Conservation (phyloP, 176 grass and related monocot species). For the Carex parvula region DNA sequence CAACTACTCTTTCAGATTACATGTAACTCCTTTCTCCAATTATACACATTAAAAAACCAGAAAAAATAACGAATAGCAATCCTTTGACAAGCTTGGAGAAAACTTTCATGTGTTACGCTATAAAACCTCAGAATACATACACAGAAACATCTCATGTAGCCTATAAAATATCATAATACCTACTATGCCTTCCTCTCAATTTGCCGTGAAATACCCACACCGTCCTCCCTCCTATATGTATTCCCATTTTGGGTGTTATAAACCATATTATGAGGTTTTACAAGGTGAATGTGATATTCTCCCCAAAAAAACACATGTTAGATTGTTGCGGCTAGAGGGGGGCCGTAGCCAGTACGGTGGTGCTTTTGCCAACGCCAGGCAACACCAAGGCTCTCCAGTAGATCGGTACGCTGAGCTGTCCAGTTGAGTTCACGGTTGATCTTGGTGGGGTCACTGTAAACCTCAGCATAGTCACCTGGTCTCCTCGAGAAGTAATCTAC, state of each 20-base stretch:
- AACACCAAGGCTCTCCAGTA: conserved; percentile 66
- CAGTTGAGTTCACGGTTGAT: conserved; percentile 80
- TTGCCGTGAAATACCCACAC: conserved; percentile 26
- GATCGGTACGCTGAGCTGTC: conserved; percentile 64
- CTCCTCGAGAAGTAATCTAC: conserved; percentile 64
- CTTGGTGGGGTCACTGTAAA: conserved; percentile 69
- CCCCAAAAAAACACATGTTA: conserved; percentile 28
- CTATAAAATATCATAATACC: conserved; percentile 9
- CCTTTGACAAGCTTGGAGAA: not conserved
- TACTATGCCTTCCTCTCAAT: not conserved
- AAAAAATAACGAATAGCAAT: conserved; percentile 15
- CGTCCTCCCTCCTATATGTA: conserved; percentile 24
- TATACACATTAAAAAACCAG: conserved; percentile 13
- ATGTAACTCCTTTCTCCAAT: conserved; percentile 25
- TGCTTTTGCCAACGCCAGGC: conserved; percentile 81
- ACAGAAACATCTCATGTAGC: conserved; percentile 13
- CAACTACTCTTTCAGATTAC: conserved; percentile 16
- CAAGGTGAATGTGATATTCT: conserved; percentile 29
- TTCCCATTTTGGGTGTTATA: conserved; percentile 30
- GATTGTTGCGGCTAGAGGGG: conserved; percentile 43
- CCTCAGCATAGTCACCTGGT: conserved; percentile 81
- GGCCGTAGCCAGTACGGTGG: conserved; percentile 55
- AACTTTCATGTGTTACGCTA: conserved; percentile 9
- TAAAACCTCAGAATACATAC: conserved; percentile 12
- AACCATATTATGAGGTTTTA: conserved; percentile 22